A percentile compares a stretch with the other conserved stretches of the same genome.
These are phyloP conservation scores for Globisporangium solare DNA, from an alignment of 352 stramenopile species.

Conservation along the genomic window DNA sequence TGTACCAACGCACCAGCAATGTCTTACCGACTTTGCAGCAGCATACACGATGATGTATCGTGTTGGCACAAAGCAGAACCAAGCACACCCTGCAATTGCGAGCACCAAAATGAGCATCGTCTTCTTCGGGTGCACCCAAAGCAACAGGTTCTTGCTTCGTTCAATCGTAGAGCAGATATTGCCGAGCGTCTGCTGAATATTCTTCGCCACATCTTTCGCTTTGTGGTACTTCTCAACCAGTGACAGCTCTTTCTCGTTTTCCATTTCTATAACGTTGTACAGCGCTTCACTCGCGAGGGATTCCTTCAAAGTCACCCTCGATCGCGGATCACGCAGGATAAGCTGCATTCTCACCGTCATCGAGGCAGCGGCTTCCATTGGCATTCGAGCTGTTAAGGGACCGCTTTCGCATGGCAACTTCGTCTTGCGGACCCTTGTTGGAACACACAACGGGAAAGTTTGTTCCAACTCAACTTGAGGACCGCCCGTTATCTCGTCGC, in stretches of 20 bases:
- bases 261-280: constrained; percentile 31
- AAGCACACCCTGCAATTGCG: constrained; percentile 6
- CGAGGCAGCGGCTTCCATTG: constrained; percentile 8
- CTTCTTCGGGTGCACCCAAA: constrained; percentile 37
- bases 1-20: not conserved
- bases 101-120: constrained; percentile 21
- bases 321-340: constrained; percentile 17
- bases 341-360: constrained; percentile 27
- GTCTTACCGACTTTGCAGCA: constrained; percentile 22
- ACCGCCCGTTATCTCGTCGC: constrained; percentile 16
- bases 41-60: constrained; percentile 24
- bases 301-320: constrained; percentile 24
- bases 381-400: not conserved
- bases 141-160: constrained; percentile 30
- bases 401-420: not conserved
- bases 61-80: constrained; percentile 22
- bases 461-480: constrained; percentile 22
- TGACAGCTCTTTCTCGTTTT: constrained; percentile 28
- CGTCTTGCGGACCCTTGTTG: constrained; percentile 1
- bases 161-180: constrained; percentile 24
- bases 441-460: constrained; percentile 15
- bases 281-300: constrained; percentile 27
- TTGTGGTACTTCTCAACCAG: constrained; percentile 41
- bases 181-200: constrained; percentile 30
- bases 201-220: constrained; percentile 33